Conservation (phyloP, 2,329 filamentous ascomycete genomes). For the Diplodia mutila region DNA sequence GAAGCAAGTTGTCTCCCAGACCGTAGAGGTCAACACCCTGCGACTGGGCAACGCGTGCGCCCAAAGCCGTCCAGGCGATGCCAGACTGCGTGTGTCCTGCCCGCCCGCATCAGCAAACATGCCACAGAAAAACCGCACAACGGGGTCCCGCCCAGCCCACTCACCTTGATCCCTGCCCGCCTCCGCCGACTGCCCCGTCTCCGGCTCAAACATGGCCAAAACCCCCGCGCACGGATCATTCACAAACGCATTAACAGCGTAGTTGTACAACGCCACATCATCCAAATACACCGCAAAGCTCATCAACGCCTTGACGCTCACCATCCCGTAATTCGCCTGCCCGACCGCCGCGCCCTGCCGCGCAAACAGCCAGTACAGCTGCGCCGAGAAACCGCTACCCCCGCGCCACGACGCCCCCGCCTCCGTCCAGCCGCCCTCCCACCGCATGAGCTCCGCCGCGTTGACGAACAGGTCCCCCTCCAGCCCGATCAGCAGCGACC, state of each 20-base stretch:
- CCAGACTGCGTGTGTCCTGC: slow-evolving; percentile 36
- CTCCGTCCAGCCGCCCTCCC: slow-evolving; percentile 49
- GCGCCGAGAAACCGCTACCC: slow-evolving; percentile 43
- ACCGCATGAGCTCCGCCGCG: slow-evolving; percentile 51
- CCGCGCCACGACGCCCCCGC: slow-evolving; percentile 41
- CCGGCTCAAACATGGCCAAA: slow-evolving; percentile 34
- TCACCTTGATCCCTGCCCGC: slow-evolving; percentile 44
- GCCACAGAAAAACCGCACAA: background rate
- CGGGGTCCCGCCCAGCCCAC: background rate
- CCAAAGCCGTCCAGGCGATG: slow-evolving; percentile 43
- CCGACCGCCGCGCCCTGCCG: slow-evolving; percentile 43
- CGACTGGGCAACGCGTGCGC: slow-evolving; percentile 39
- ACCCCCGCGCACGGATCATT: slow-evolving; percentile 45
- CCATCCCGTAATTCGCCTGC: slow-evolving; percentile 51
- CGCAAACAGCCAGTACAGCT: slow-evolving; percentile 50
- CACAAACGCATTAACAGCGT: slow-evolving; percentile 43
- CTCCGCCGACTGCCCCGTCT: slow-evolving; percentile 45
- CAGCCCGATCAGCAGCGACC: slow-evolving; percentile 44
- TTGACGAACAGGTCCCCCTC: slow-evolving; percentile 49
- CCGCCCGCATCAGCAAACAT: background rate
- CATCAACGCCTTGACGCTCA: slow-evolving; percentile 46
- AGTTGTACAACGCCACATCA: slow-evolving; percentile 48
- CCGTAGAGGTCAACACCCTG: slow-evolving; percentile 45
- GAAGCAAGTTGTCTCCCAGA: slow-evolving; percentile 38
- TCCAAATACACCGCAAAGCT: slow-evolving; percentile 49